Evolutionary conservation across 2,329 filamentous ascomycete genomes (phyloP).

Genomic region (Apiospora marii): DNA sequence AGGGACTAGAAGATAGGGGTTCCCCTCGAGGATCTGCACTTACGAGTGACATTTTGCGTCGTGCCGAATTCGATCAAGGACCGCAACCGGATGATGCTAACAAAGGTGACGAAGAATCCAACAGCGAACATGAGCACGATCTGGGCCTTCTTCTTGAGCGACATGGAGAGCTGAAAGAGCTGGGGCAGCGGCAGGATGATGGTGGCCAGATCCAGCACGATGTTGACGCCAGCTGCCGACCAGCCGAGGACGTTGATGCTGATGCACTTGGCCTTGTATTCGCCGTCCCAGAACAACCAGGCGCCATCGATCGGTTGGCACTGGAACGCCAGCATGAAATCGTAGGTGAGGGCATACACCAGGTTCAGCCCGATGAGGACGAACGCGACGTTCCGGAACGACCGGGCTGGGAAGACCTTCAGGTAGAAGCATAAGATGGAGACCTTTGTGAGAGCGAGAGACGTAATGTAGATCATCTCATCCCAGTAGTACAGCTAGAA

Average conservation of each 20-base stretch:
- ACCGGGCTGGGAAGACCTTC: constrained; percentile 42
- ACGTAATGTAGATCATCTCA: constrained; percentile 41
- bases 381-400: constrained; percentile 37
- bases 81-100: constrained; percentile 40
- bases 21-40: constrained; percentile 26
- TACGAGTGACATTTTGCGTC: constrained; percentile 38
- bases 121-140: constrained; percentile 46
- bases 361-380: constrained; percentile 41
- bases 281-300: constrained; percentile 44
- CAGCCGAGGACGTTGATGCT: constrained; percentile 43
- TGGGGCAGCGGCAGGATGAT: constrained; percentile 43
- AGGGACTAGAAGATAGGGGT: not conserved
- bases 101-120: constrained; percentile 39
- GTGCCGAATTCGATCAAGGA: constrained; percentile 37
- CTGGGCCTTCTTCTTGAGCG: constrained; percentile 42
- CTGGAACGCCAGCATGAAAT: constrained; percentile 41
- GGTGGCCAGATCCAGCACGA: constrained; percentile 41
- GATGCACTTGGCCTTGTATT: constrained; percentile 41
- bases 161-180: constrained; percentile 39
- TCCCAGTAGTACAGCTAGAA: constrained; percentile 40
- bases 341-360: constrained; percentile 37
- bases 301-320: constrained; percentile 41
- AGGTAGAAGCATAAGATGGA: constrained; percentile 49
- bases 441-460: constrained; percentile 43
- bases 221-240: constrained; percentile 44